Evolutionary conservation across 345 rosid genomes (phyloP), one percentile per base, ranked within the genome.

Genomic region (Passiflora organensis): DNA sequence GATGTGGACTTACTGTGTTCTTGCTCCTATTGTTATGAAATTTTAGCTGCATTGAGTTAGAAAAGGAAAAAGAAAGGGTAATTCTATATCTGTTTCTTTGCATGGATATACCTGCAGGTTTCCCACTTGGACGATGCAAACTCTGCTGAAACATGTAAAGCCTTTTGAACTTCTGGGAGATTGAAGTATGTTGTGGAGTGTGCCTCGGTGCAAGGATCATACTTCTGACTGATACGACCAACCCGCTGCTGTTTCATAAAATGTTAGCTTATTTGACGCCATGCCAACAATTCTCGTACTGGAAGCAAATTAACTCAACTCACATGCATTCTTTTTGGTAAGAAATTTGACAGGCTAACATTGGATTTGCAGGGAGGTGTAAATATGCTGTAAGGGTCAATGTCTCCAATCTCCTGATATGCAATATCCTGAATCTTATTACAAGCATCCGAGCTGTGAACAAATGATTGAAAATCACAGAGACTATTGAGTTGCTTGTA

Each of bases 131-230:
- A 53, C 50, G 93, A 83, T 53, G 89, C 88, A 67, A 74, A 56
- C 68, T 79, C 75, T 53, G 82, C 58, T 48, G 72, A 63, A 70
- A 85, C 93, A 71, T 91, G 87, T 60, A 91, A 87, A 10, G 96
- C 86, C 55, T 60, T 57, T 57, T 84, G 90, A 73, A 91, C 98
- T 69, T 80, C 93, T 42, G 86, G 93, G 38, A 32, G 79, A 73
- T 85, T 91, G 80, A 91, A 91, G 68, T 88, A 91, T n/a, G 73
- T 66, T 51, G 45, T 72, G 12, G 95, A 79, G 62, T 91, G 90
- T 64, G 74, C 67, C 73, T 91, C 98, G 0, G 98, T 85, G 78
- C 98, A 91, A 43, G 98, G 98, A 77, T 91, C 98, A 51, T 91
- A 91, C 69, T 80, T 70, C 54, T 85, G 88, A 15, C 82, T 74